Conservation (phyloP, 805 yeast species). For the Teunomyces aglyptinius region DNA sequence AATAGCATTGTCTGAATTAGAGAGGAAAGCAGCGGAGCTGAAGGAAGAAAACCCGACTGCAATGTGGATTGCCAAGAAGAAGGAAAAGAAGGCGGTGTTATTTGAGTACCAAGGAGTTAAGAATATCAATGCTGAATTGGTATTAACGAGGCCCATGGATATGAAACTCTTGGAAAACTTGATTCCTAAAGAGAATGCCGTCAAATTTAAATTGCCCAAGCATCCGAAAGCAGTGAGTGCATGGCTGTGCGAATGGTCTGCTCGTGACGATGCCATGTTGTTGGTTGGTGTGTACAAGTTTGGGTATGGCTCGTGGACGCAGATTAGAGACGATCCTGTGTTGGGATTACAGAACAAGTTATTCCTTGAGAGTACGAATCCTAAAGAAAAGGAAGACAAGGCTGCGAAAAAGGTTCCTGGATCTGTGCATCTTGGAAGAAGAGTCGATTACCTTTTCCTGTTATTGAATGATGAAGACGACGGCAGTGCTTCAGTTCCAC, state of each 20-base stretch:
- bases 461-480: conserved; percentile 63
- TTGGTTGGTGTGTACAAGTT: conserved; percentile 85
- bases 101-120: conserved; percentile 88
- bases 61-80: conserved; percentile 60
- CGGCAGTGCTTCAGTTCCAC: conserved; percentile 6
- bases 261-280: conserved; percentile 80
- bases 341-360: conserved; percentile 82
- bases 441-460: conserved; percentile 81
- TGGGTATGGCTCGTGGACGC: conserved; percentile 95
- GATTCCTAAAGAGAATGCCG: conserved; percentile 55
- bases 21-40: conserved; percentile 57
- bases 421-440: conserved; percentile 85
- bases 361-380: conserved; percentile 49
- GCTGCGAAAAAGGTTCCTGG: conserved; percentile 76
- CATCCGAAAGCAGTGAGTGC: conserved; percentile 80
- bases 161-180: conserved; percentile 59
- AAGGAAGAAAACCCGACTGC: conserved; percentile 51
- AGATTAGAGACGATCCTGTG: conserved; percentile 93
- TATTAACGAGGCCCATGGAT: conserved; percentile 82
- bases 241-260: conserved; percentile 88
- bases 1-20: conserved; percentile 55
- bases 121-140: conserved; percentile 85
- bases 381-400: conserved; percentile 20
- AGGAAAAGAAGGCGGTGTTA: conserved; percentile 84
- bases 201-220: conserved; percentile 56